These are phyloP conservation scores for Penicillium alfredii DNA, from an alignment of 495 filamentous ascomycete genomes.

Conservation along the genomic window DNA sequence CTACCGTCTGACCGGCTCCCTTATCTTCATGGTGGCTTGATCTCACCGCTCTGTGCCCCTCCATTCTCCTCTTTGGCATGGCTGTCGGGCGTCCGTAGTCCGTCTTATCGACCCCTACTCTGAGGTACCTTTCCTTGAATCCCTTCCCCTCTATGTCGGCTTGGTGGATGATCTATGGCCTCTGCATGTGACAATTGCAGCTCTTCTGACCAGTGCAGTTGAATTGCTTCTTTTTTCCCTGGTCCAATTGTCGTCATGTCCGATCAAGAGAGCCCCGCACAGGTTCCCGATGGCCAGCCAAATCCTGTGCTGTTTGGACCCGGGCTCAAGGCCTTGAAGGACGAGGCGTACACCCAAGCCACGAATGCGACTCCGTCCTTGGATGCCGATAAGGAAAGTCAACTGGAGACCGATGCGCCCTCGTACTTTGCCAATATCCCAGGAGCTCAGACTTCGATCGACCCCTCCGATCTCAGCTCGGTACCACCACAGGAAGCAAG, in stretches of 20 bases:
- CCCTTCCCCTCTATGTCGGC: conserved; percentile 4
- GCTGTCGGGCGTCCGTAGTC: conserved; percentile 14
- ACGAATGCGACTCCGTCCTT: conserved; percentile 23
- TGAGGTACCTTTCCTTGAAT: conserved; percentile 18
- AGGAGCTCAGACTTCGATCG: conserved; percentile 18
- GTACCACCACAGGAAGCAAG: conserved; percentile 41
- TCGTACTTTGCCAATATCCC: conserved; percentile 30
- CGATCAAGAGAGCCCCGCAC: conserved; percentile 25
- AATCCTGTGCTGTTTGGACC: conserved; percentile 34
- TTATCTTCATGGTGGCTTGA: too few relatives aligned
- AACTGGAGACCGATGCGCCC: conserved; percentile 15
- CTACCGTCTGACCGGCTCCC: too few relatives aligned
- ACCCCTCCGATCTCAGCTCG: conserved; percentile 19
- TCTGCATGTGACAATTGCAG: conserved; percentile 17
- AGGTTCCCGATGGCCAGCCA: conserved; percentile 29
- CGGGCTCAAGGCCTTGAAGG: conserved; percentile 27
- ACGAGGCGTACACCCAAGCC: conserved; percentile 26
- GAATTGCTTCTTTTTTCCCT: conserved; percentile 5
- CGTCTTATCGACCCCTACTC: conserved; percentile 11
- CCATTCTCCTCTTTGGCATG: conserved; percentile 18
- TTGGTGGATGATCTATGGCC: conserved; percentile 4
- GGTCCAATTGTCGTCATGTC: conserved; percentile 23
- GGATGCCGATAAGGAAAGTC: conserved; percentile 18
- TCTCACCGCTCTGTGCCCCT: conserved; percentile 3
- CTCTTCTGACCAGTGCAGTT: conserved; percentile 10